Base-by-base conservation (phyloP, 1,284 basidiomycete genomes). In the Rhodotorula sp. region DNA sequence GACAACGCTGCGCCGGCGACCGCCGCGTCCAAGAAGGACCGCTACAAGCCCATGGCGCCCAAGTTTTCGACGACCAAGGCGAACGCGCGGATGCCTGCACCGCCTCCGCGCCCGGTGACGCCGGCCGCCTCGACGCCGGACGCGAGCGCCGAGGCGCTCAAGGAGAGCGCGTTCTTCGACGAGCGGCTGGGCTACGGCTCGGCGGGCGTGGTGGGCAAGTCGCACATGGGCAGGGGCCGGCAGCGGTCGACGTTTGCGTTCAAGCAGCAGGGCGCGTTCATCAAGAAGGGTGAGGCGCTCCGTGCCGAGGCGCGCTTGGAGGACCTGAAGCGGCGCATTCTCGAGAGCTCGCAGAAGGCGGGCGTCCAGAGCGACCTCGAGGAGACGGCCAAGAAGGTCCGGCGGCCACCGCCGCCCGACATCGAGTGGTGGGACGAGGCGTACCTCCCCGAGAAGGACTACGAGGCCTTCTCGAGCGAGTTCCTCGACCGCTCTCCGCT, bases 371-470 rank as follows among this genome's bases (percentile, higher is more conserved):
- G 89, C 50, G 96, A 97, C 81, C 90, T 97, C 79, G 92, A 94
- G 74, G 90, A 87, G 1, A 83, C 96, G 50, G 95, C 97, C 82
- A 91, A 92, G 83, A 88, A 91, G 84, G 91, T 91, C 64, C 61
- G 87, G 89, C 86, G 94, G 57, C 87, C 88, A 69, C 86, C 90
- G 1, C 96, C 96, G 9, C 97, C 96, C 0, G 89, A 88, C 10
- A 87, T 90, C 15, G 96, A 99, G 82, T 99, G 96, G 96, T 99
- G 97, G 96, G 97, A 99, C 82, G 88, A 87, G 44, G 87, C 91
- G 0, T 84, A 97, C n/a, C 83, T 99, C 19, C 90, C 91, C 0
- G 87, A 85, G 77, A 88, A 89, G 81, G 86, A 84, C 1, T 98
- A 98, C 81, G 87, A 89, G 66, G 91, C 93, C 46, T 81, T 95